Evolutionary conservation across 1,139 yeast species (phyloP).

Genomic region (Suhomyces kunorum): DNA sequence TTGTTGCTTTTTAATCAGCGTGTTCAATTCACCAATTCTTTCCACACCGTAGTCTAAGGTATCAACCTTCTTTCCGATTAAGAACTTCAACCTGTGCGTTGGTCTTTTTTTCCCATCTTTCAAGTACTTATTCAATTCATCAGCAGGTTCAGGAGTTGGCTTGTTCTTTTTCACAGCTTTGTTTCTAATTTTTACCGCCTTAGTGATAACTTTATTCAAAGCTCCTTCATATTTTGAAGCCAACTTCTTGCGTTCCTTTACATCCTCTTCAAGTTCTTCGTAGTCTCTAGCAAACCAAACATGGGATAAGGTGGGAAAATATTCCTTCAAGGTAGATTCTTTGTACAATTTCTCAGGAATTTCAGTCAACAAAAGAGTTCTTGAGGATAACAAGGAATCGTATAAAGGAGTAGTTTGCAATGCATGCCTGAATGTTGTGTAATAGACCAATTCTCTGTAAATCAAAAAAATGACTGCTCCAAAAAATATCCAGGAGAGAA

Average conservation of each 20-base stretch:
- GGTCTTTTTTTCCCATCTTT: conserved; percentile 67
- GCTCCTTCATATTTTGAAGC: conserved; percentile 61
- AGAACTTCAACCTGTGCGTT: conserved; percentile 55
- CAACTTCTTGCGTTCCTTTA: conserved; percentile 56
- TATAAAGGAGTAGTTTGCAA: conserved; percentile 70
- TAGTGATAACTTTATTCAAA: conserved; percentile 53
- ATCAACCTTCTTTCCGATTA: conserved; percentile 80
- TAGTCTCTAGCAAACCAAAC: conserved; percentile 68
- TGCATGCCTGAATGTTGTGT: conserved; percentile 65
- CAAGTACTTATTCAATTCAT: conserved; percentile 57
- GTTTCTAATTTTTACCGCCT: conserved; percentile 55
- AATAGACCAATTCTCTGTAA: conserved; percentile 71
- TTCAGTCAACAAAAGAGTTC: conserved; percentile 69
- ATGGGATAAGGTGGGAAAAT: conserved; percentile 61
- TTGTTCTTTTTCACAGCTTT: conserved; percentile 61
- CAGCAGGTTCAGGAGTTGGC: conserved; percentile 54
- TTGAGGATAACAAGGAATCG: conserved; percentile 63
- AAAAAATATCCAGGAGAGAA: conserved; percentile 68
- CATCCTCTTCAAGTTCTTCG: conserved; percentile 50
- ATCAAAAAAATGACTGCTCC: conserved; percentile 60
- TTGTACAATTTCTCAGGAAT: conserved; percentile 50
- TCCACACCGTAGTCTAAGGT: conserved; percentile 73
- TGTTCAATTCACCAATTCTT: conserved; percentile 66
- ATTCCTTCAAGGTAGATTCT: conserved; percentile 53
- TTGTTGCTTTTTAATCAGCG: conserved; percentile 64